Base-by-base conservation (phyloP, 2,329 filamentous ascomycete genomes). In the Ambrosiella xylebori region DNA sequence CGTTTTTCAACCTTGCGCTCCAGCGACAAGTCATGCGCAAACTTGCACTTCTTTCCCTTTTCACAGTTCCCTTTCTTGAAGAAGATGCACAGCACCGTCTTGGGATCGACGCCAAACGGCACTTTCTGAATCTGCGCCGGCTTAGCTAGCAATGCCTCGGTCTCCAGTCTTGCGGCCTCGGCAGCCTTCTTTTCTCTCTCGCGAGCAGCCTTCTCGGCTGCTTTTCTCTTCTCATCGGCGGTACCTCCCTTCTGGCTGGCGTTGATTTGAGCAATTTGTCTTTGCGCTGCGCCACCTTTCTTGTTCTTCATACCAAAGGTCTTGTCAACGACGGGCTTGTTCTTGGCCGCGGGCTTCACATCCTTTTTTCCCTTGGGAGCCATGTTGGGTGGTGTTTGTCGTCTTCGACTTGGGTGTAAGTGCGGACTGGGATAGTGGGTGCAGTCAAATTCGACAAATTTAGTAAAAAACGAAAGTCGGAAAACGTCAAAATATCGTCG, bases 271-370 rank as follows among this genome's bases (percentile, higher is more conserved):
- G 86, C 84, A 68, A 98, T 97, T 65, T 90, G 82, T 72, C 84
- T 95, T 73, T 97, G 88, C 58, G 89, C 91, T 56, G 81, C 84
- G 59, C 82, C 85, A 64, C 93, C 93, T 78, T 96, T 98, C 77
- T 98, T 98, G 69, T 98, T 98, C 75, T 98, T 98, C 93, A 98
- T 97, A 66, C 93, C 93, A 77, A 98, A 98, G 54, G 93, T 95
- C 75, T 91, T 93, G 76, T 98, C 93, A 62, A 93, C 88, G 63
- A 89, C 86, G 50, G 76, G 66, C 73, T 88, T 88, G 73, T 88
- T 88, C 65, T 73, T 65, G 60, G 74, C 68, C 58, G 73, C 69
- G 73, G 79, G 80, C 73, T 82, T 82, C 54, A 47, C 57, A 19
- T 58, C 59, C 40, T 61, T 61, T 53, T 63, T 63, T 69, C 72